These are phyloP conservation scores for Metarhizium guizhouense DNA, from an alignment of 2,329 filamentous ascomycete genomes.

Conservation along the genomic window DNA sequence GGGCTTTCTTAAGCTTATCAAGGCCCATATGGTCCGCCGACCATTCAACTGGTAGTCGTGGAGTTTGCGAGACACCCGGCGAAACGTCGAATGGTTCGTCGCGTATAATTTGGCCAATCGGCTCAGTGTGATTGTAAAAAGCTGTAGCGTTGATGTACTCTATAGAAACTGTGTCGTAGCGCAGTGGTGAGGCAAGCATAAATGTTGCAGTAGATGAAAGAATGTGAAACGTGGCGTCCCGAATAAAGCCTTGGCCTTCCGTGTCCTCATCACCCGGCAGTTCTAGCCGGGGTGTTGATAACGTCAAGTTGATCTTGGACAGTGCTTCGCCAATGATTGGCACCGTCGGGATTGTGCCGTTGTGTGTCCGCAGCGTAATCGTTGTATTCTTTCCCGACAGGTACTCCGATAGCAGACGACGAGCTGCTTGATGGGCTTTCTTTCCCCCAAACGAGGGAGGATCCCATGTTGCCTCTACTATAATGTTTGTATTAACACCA, in stretches of 20 bases:
- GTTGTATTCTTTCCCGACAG: conserved; percentile 82
- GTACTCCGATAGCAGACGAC: conserved; percentile 73
- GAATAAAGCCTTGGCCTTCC: conserved; percentile 59
- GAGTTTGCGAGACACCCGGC: conserved; percentile 64
- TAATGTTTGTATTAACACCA: conserved; percentile 64
- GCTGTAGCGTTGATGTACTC: conserved; percentile 77
- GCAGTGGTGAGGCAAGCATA: conserved; percentile 69
- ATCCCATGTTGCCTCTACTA: conserved; percentile 65
- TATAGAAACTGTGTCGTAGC: conserved; percentile 64
- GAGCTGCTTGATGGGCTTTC: conserved; percentile 52
- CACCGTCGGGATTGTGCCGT: conserved; percentile 62
- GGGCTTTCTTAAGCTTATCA: conserved; percentile 66
- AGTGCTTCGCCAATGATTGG: conserved; percentile 66
- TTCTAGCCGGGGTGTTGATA: conserved; percentile 61
- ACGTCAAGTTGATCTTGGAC: conserved; percentile 59
- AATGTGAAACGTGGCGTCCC: conserved; percentile 78
- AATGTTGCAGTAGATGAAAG: conserved; percentile 82
- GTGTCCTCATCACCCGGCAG: conserved; percentile 39
- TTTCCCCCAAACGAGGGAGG: conserved; percentile 53
- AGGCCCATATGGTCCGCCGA: conserved; percentile 70
- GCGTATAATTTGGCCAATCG: conserved; percentile 70
- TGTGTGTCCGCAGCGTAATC: conserved; percentile 63
- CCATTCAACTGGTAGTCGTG: conserved; percentile 76
- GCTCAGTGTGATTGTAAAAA: conserved; percentile 71
- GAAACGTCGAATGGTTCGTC: conserved; percentile 65